Evolutionary conservation across 2,329 filamentous ascomycete species (phyloP).

Genomic region (Peltaster fructicola): DNA sequence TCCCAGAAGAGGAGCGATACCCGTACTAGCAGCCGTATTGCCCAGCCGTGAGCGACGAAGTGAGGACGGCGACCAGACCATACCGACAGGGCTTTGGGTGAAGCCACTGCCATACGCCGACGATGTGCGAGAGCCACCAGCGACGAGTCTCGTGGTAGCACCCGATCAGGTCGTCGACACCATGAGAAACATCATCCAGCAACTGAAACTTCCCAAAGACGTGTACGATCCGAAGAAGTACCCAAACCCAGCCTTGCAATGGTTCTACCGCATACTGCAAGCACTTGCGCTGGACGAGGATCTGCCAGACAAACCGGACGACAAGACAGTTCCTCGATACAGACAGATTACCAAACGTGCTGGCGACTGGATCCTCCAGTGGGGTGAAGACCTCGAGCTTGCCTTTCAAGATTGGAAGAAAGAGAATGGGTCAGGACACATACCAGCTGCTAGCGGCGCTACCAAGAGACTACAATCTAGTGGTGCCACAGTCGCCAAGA

Average conservation of each 20-base stretch:
- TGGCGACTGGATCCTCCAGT: constrained; percentile 60
- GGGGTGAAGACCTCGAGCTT: constrained; percentile 50
- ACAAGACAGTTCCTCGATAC: constrained; percentile 70
- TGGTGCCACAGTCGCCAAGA: constrained; percentile 21
- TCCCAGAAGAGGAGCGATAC: constrained; percentile 60
- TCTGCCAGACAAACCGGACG: constrained; percentile 52
- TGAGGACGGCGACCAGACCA: constrained; percentile 47
- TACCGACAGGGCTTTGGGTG: constrained; percentile 77
- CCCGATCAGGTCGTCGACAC: constrained; percentile 58
- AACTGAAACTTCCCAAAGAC: constrained; percentile 73
- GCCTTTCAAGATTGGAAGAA: constrained; percentile 31
- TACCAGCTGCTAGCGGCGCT: constrained; percentile 23
- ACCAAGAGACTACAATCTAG: constrained; percentile 25
- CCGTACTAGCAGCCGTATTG: constrained; percentile 63
- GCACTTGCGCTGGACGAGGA: constrained; percentile 84
- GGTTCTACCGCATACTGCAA: constrained; percentile 93
- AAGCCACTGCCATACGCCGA: constrained; percentile 78
- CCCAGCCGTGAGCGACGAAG: constrained; percentile 52
- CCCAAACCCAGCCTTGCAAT: constrained; percentile 71
- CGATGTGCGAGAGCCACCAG: constrained; percentile 61
- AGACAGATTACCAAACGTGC: constrained; percentile 80
- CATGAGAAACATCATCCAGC: constrained; percentile 70
- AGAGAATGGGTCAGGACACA: constrained; percentile 18
- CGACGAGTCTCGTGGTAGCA: constrained; percentile 37
- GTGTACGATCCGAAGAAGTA: constrained; percentile 74